A percentile compares a stretch with the other conserved stretches of the same genome.
Conservation (phyloP, 805 yeast genomes). For the Yarrowia porcina region DNA sequence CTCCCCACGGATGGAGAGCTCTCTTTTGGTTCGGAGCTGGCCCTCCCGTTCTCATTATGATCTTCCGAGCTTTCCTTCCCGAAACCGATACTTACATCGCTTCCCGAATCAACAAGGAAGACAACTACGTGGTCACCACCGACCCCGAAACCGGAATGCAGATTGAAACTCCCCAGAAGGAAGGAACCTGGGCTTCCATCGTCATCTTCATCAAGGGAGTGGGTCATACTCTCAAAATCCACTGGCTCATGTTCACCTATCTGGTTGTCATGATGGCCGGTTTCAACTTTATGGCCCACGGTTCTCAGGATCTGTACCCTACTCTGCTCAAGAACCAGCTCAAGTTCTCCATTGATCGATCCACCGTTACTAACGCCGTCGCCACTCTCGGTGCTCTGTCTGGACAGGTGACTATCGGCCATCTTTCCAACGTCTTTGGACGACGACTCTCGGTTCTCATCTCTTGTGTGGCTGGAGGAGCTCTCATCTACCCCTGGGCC, state of each 20-base stretch:
- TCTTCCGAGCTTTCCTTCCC: slow-evolving; percentile 57
- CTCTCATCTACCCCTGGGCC: slow-evolving; percentile 61
- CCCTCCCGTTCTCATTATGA: slow-evolving; percentile 55
- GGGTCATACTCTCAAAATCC: slow-evolving; percentile 39
- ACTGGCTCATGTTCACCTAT: slow-evolving; percentile 61
- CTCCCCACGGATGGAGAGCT: slow-evolving; percentile 62
- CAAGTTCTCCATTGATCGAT: slow-evolving; percentile 44
- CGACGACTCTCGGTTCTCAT: slow-evolving; percentile 55
- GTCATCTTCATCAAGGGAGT: neutral
- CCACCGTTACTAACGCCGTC: slow-evolving; percentile 60
- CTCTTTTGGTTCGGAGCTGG: slow-evolving; percentile 74
- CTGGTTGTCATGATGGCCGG: slow-evolving; percentile 61
- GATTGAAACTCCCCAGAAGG: neutral
- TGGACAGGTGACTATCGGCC: slow-evolving; percentile 63
- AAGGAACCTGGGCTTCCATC: slow-evolving; percentile 26
- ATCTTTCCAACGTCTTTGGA: slow-evolving; percentile 55
- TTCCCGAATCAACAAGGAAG: slow-evolving; percentile 31
- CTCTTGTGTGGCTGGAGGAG: slow-evolving; percentile 54
- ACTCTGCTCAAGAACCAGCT: slow-evolving; percentile 57
- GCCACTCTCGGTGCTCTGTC: slow-evolving; percentile 64
- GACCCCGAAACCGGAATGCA: slow-evolving; percentile 26
- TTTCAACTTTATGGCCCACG: slow-evolving; percentile 68
- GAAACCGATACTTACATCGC: slow-evolving; percentile 55
- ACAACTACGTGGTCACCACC: slow-evolving; percentile 11
- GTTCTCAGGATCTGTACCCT: slow-evolving; percentile 70